Evolutionary conservation across 2,329 filamentous ascomycete species (phyloP).

Genomic region (Calonectria naviculata): DNA sequence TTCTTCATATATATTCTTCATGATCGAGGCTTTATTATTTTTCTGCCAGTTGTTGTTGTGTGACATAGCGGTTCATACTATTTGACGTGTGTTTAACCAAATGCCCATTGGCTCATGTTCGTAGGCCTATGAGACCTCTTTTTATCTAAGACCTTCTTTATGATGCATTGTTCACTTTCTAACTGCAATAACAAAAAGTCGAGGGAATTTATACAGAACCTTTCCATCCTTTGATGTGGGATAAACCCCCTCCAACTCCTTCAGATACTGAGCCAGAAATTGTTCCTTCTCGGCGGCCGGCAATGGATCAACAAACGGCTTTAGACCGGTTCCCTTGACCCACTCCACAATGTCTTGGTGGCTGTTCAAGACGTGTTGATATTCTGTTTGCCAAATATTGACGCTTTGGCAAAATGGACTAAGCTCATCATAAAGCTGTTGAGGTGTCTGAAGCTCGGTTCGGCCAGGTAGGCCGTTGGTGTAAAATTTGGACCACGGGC

Average conservation of each 20-base stretch:
- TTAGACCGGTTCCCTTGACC: conserved; percentile 67
- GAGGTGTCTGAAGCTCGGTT: conserved; percentile 59
- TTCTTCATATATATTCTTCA: no score
- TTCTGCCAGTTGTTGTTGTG: no score
- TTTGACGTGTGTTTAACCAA: no score
- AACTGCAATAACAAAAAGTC: conserved; percentile 64
- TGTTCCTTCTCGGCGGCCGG: conserved; percentile 49
- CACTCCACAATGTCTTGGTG: conserved; percentile 67
- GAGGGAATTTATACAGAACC: conserved; percentile 65
- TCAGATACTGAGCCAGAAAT: conserved; percentile 61
- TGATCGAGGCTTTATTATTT: no score
- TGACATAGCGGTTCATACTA: no score
- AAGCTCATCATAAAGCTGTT: conserved; percentile 61
- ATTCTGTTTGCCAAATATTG: conserved; percentile 65
- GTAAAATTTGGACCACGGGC: conserved; percentile 50
- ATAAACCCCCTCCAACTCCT: conserved; percentile 56
- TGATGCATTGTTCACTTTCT: background rate
- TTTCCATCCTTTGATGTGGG: conserved; percentile 58
- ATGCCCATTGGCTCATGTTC: no score
- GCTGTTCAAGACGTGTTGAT: conserved; percentile 61
- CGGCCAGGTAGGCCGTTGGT: conserved; percentile 49
- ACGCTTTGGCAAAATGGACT: conserved; percentile 54
- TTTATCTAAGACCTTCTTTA: background rate
- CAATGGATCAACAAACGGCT: conserved; percentile 64
- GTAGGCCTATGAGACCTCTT: no score